Conservation (phyloP, 78 protist species). For the Dictyostelium firmibasis region DNA sequence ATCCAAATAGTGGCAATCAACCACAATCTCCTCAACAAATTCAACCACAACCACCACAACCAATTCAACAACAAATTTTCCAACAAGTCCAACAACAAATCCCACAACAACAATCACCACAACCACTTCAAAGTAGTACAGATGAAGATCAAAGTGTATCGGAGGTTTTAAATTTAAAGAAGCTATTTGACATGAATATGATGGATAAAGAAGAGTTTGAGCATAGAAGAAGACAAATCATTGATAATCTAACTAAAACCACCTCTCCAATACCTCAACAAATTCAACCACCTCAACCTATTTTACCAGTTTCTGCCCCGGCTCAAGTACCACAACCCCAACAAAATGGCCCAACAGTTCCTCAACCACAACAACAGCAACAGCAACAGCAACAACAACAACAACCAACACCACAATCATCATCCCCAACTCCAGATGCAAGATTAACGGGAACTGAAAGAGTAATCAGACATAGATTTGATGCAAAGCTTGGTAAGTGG, state of each 20-base stretch:
- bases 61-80: background rate
- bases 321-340: background rate
- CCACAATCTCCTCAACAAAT: constrained; percentile 23
- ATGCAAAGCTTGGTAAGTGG: constrained; percentile 77
- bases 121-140: constrained; percentile 33
- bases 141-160: constrained; percentile 53
- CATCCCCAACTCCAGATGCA: constrained; percentile 35
- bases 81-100: background rate
- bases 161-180: constrained; percentile 62
- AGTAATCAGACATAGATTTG: constrained; percentile 67
- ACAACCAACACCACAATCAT: background rate
- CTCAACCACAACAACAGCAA: background rate
- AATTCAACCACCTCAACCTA: background rate
- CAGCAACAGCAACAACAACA: constrained; percentile 6
- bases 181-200: constrained; percentile 50
- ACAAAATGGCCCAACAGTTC: background rate
- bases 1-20: background rate
- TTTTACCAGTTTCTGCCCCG: background rate
- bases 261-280: constrained; percentile 56
- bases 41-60: background rate
- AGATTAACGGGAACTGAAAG: constrained; percentile 69
- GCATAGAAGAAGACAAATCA: constrained; percentile 59
- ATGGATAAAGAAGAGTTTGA: constrained; percentile 77
- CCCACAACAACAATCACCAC: background rate
- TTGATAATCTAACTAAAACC: constrained; percentile 62